Evolutionary conservation across 768 basidiomycete genomes (phyloP), one percentile per base, ranked within the genome.

Genomic region (Lentinus tigrinus): DNA sequence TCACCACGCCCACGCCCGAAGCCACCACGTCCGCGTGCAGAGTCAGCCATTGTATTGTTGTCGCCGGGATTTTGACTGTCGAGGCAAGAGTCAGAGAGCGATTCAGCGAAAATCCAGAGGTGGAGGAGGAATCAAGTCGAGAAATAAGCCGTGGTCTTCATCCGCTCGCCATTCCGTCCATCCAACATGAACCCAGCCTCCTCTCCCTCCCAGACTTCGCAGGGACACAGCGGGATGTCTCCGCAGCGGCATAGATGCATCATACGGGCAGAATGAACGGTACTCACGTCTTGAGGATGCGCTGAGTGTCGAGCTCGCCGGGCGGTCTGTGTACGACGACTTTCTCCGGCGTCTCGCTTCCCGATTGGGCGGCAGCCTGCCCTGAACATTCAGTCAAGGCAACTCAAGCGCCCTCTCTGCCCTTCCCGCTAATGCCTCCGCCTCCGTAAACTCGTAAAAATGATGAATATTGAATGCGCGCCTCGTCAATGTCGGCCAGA

Each of bases 1-100:
- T 81, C 90, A 72, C 95, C 95, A 68, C 95, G 90, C 74, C 91
- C 91, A 73, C 93, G 89, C 75, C 85, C 88, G 75, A 71, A 71
- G 60, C 70, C 91, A 73, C 95, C 95, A 67, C 95, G 91, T 76
- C 91, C 91, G 70, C 93, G 89, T 74, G 56, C 66, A 75, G 88
- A 76, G 75, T 94, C 93, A 79, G 93, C 91, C 91, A 93, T 93
- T 69, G 65, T 67, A 50, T 52, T 66, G 52, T 52, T 66, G 61
- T 55, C 67, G 62, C 67, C 61, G 57, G 52, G 49, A 56, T 49
- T 48, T 26, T 64, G 49, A 67, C 64, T 65, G 54, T 27, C n/a
- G 24, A 44, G 43, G 21, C 31, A 54, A 21, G 58, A 46, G 64
- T 31, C 31, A 31, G 31, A 31, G 31, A 7, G 31, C 31, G 31